Base-by-base conservation (phyloP, 257 asterid species). In the Asclepias syriaca region DNA sequence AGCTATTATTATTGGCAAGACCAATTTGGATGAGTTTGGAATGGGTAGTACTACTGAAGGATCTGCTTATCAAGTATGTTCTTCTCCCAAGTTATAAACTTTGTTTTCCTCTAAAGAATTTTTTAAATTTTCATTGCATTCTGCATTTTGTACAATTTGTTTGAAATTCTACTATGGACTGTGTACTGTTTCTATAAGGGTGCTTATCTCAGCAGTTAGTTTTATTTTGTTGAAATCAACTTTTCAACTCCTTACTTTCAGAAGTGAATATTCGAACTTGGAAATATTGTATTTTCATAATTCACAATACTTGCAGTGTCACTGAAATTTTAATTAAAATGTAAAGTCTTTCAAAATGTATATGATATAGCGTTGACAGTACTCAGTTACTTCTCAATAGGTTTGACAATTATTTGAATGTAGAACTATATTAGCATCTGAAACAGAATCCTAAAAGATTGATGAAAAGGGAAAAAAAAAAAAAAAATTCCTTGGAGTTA, bases 31-130 rank as follows among this genome's bases (percentile, higher is more conserved):
- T 81, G 99, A 95, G 83, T 95, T 92, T 86, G 99, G 99, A 15
- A 95, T 95, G 99, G 98, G 99, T 22, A 95, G 98, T 77, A 88
- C 99, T 22, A 95, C 98, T 4, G 98, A 95, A 82, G 88, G 81
- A 37, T 95, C 99, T 70, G 97, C 90, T 71, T 95, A 86, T 80
- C 95, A 95, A 83, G 98, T 88, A 56, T 12, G 50, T 46, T 72
- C 13, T 56, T 27, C 27, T 74, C 53, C 19, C 53, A 67, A 64
- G 65, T 39, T 39, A 19, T 67, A 40, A 4, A 34, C 39, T 34
- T 34, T 34, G 39, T 37, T 37, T 1, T 37, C n/a, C 50, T 16
- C 57, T 15, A 16, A 37, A 29, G 13, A 32, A 22, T 6, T 15
- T 61, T 21, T 10, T 7, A 5, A 43, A 64, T 37, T 37, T 14